These are phyloP conservation scores for Lepidopterella palustris DNA, from an alignment of 495 filamentous ascomycete genomes.

Conservation along the genomic window DNA sequence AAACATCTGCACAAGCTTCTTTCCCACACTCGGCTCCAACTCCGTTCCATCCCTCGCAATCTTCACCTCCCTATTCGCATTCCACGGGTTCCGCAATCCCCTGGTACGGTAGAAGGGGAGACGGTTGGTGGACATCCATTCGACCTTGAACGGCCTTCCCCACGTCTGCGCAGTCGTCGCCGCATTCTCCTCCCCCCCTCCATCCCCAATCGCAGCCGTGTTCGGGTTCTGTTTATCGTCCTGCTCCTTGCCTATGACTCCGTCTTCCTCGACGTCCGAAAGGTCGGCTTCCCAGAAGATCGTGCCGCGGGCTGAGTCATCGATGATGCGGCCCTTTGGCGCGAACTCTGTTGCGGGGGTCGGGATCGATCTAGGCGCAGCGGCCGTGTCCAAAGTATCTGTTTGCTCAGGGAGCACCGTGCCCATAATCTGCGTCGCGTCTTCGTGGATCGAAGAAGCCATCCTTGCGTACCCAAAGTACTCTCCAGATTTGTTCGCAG, in stretches of 20 bases:
- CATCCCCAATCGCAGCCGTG: too few species aligned
- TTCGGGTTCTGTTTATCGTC: too few species aligned
- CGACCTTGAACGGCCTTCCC: conserved; percentile 87
- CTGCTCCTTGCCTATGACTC: conserved; percentile 33
- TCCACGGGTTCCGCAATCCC: conserved; percentile 92
- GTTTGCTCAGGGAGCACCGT: conserved; percentile 57
- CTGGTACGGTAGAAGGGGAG: conserved; percentile 89
- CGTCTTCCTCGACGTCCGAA: conserved; percentile 33
- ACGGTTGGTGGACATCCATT: conserved; percentile 82
- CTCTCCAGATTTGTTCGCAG: conserved; percentile 95
- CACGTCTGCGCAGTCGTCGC: conserved; percentile 53
- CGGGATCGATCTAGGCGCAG: conserved; percentile 65
- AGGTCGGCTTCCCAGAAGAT: conserved; percentile 93
- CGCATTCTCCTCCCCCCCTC: too few species aligned
- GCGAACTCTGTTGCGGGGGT: conserved; percentile 75
- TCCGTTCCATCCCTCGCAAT: conserved; percentile 95
- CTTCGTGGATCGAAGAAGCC: conserved; percentile 75
- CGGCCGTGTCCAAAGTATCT: conserved; percentile 50
- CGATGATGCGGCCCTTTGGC: conserved; percentile 82
- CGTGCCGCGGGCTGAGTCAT: conserved; percentile 85
- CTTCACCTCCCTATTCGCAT: conserved; percentile 92
- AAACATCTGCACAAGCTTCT: conserved; percentile 71
- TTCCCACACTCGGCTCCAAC: conserved; percentile 76
- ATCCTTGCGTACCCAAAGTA: conserved; percentile 96
- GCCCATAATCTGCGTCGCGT: conserved; percentile 60